Evolutionary conservation across 164 flowering plant species (phyloP), one percentile per base, ranked within the genome.

Genomic region (Malania oleifera): DNA sequence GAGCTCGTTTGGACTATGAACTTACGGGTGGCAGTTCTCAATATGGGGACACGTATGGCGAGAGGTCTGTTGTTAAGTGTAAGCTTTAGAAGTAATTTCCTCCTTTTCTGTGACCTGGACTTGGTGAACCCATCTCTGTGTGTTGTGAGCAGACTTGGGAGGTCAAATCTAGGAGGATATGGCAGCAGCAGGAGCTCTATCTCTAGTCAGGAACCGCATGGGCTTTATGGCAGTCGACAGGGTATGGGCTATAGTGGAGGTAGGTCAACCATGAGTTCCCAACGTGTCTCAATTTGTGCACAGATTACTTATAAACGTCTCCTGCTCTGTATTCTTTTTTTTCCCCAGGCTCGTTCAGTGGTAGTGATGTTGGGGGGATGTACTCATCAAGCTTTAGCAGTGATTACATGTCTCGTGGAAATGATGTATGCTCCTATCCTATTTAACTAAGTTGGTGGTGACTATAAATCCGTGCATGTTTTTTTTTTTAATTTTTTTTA

Each of bases 1-100:
- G 97, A 71, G 83, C 95, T 62, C 92, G 97, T 47, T 35, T 88
- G 68, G 97, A 90, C 61, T 93, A 90, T 78, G 97, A 84, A 37
- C 67, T 72, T 50, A 70, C 76, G 55, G 64, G 73, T 26, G 62
- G 82, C 49, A 55, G 78, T 64, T 77, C 95, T 54, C 90, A 83
- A 23, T 90, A 90, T 73, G 82, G 75, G 27, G 99, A 88, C 63
- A 68, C 83, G 3, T 92, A 89, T 63, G 60, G 81, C 61, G 95
- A 87, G 35, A 85, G 98, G 96, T 91, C 29, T 29, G 60, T 57
- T 58, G 13, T 28, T 3, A 6, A 5, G 0, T 7, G 6, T 14
- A 26, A 9, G 14, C 2, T 7, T 26, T 22, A 0, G 17, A 50
- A 3, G 1, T 52, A 52, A 28, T 5, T 12, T 18, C 23, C 22